Evolutionary conservation across 2,329 filamentous ascomycete genomes (phyloP).

Genomic region (Sarocladiaceae sp.): DNA sequence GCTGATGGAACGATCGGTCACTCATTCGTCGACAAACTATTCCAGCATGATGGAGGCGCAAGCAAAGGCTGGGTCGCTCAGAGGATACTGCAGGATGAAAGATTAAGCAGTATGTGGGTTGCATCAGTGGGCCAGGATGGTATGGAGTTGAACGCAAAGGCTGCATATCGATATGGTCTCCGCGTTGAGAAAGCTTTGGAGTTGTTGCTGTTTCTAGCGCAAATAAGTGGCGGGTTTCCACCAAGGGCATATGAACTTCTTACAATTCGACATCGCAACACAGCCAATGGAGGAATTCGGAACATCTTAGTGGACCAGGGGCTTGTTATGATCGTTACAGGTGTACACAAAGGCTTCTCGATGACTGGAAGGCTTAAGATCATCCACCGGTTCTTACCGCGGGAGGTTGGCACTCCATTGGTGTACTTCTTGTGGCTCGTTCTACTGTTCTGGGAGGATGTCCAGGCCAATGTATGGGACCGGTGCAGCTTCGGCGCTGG

Average conservation of each 20-base stretch:
- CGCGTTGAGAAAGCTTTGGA: not conserved
- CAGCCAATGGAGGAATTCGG: not conserved
- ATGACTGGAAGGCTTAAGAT: not conserved
- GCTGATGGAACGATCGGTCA: not conserved
- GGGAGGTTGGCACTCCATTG: not conserved
- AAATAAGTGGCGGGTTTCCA: not conserved
- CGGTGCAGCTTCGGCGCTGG: not conserved
- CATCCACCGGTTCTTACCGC: not conserved
- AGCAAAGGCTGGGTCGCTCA: no score
- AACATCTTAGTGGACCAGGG: not conserved
- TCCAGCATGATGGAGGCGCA: not conserved
- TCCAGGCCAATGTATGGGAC: not conserved
- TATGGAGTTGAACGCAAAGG: no score
- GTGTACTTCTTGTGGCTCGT: constrained; percentile 2
- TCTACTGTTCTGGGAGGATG: not conserved
- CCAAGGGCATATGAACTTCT: not conserved
- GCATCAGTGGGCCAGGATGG: no score
- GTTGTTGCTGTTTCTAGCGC: not conserved
- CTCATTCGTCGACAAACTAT: not conserved
- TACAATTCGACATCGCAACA: not conserved
- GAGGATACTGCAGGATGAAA: no score
- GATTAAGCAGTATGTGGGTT: no score
- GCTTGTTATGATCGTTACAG: not conserved
- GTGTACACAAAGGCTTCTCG: not conserved
- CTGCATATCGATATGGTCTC: no score